phyloP scores from a whole-genome alignment of 305 asterid species.

The Fraxinus platypoda region DNA sequence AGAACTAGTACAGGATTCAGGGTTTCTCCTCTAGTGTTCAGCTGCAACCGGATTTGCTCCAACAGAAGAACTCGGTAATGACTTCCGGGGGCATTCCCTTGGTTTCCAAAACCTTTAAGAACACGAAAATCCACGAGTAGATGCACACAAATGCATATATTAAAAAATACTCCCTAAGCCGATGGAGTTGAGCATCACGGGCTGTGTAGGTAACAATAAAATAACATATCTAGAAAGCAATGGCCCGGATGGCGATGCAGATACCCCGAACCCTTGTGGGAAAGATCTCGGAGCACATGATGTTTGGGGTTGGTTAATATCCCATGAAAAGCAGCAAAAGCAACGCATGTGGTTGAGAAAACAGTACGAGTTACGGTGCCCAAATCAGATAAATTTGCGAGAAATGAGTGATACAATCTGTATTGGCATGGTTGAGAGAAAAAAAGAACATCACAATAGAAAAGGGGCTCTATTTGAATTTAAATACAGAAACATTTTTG shows the following conservation, averaged over 20 bases:
- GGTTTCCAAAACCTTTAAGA: slow-evolving; percentile 80
- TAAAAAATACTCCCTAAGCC: slow-evolving; percentile 84
- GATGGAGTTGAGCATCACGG: slow-evolving; percentile 68
- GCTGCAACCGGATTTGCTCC: slow-evolving; percentile 65
- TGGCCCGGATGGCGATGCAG: slow-evolving; percentile 90
- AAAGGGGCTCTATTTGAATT: neutral
- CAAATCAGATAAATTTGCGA: slow-evolving; percentile 50
- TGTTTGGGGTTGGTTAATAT: slow-evolving; percentile 89
- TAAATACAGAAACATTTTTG: neutral
- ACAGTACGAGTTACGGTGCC: slow-evolving; percentile 55
- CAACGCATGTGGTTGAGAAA: slow-evolving; percentile 79
- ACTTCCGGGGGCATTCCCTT: slow-evolving; percentile 99
- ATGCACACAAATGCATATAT: slow-evolving; percentile 64
- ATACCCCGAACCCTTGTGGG: slow-evolving; percentile 90
- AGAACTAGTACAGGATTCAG: neutral
- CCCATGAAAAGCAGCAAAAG: slow-evolving; percentile 87
- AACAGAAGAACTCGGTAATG: slow-evolving; percentile 84
- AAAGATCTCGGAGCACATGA: slow-evolving; percentile 89
- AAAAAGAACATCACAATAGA: neutral
- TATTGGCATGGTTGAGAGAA: slow-evolving; percentile 71
- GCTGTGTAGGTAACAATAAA: slow-evolving; percentile 75
- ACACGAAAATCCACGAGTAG: slow-evolving; percentile 74
- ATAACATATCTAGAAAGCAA: slow-evolving; percentile 77
- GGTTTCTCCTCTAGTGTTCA: slow-evolving; percentile 21
- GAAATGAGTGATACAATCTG: slow-evolving; percentile 52